Conservation (phyloP, 1,284 basidiomycete species). For the Ganoderma leucocontextum region DNA sequence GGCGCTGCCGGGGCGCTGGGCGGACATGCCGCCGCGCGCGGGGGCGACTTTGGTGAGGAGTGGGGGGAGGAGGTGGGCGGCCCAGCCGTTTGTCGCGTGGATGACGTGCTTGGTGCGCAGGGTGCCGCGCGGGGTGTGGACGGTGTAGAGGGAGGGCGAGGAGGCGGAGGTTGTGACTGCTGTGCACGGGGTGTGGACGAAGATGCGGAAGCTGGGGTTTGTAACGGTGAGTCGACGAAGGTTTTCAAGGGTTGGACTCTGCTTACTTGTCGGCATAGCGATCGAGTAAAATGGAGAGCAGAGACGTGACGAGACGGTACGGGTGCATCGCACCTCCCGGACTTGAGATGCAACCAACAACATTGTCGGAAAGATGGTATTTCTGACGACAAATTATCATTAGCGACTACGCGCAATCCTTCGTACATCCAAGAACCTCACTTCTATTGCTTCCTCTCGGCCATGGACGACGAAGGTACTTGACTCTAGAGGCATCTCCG, state of each 20-base stretch:
- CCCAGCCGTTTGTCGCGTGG: constrained; percentile 85
- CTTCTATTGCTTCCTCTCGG: constrained; percentile 46
- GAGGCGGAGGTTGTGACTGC: constrained; percentile 37
- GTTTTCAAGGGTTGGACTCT: not conserved
- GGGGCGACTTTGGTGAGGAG: constrained; percentile 59
- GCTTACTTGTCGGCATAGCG: constrained; percentile 48
- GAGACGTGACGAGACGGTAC: constrained; percentile 54
- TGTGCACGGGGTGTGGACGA: constrained; percentile 52
- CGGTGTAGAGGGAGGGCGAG: constrained; percentile 44
- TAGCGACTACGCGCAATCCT: not conserved
- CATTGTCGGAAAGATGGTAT: constrained; percentile 46
- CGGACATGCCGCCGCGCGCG: constrained; percentile 70
- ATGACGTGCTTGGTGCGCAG: constrained; percentile 68
- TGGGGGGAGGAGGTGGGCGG: constrained; percentile 64
- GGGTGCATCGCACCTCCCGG: constrained; percentile 55
- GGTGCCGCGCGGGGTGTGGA: constrained; percentile 61
- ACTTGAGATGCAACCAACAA: constrained; percentile 49
- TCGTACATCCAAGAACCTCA: constrained; percentile 27
- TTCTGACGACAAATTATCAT: constrained; percentile 37
- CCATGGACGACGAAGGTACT: constrained; percentile 43
- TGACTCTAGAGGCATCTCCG: constrained; percentile 50
- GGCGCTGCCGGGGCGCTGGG: constrained; percentile 60
- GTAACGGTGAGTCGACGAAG: not conserved
- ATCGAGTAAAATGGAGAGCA: constrained; percentile 48
- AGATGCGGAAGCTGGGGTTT: constrained; percentile 47